Conservation (phyloP, 2,329 filamentous ascomycete genomes). For the Trichoderma endophyticum region DNA sequence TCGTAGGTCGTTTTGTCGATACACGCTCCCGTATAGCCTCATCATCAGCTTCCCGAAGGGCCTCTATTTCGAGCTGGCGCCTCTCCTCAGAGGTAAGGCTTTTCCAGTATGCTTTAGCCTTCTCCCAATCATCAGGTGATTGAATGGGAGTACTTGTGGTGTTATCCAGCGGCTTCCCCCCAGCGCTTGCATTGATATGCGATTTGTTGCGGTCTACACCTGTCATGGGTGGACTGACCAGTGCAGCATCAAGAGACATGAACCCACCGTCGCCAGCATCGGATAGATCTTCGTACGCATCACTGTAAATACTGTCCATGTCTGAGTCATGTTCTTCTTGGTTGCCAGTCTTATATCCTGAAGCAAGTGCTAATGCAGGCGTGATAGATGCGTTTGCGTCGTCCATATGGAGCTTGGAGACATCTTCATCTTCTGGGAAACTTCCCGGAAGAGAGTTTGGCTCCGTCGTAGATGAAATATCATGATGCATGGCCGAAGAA, state of each 20-base stretch:
- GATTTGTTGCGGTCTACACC: not conserved
- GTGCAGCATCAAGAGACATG: conserved; percentile 68
- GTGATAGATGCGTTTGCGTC: not conserved
- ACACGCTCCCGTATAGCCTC: conserved; percentile 30
- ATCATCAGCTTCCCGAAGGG: conserved; percentile 49
- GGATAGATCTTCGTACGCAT: conserved; percentile 70
- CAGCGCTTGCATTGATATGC: not conserved
- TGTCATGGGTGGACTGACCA: conserved; percentile 50
- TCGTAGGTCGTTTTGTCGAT: not conserved
- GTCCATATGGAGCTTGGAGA: not conserved
- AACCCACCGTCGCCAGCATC: conserved; percentile 66
- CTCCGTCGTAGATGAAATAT: not conserved
- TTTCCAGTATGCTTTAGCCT: conserved; percentile 67
- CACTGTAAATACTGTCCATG: conserved; percentile 64
- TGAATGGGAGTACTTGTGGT: not conserved
- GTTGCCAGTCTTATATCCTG: conserved; percentile 21
- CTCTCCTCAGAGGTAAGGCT: conserved; percentile 61
- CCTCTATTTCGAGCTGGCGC: conserved; percentile 58
- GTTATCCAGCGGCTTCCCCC: not conserved
- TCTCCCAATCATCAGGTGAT: conserved; percentile 57
- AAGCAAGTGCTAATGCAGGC: conserved; percentile 21
- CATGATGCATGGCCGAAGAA: not conserved
- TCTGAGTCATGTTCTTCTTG: conserved; percentile 43
- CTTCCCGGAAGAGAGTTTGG: conserved; percentile 2
- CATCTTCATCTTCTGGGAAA: conserved; percentile 11